phyloP scores from a whole-genome alignment of 345 rosid genomes.

The Lumnitzera littorea region DNA sequence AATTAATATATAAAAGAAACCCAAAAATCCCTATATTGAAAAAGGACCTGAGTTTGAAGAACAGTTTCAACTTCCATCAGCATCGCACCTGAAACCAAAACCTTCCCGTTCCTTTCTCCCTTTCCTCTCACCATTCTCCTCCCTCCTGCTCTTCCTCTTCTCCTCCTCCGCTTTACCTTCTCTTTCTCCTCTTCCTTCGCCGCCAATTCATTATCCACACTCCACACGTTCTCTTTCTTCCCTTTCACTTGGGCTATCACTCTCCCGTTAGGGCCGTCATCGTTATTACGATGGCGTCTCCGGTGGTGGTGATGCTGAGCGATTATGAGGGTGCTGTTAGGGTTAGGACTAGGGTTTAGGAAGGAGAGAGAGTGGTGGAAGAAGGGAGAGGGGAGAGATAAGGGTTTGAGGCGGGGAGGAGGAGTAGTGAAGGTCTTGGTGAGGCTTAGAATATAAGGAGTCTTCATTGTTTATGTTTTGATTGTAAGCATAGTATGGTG shows the following conservation, averaged over 20 bases:
- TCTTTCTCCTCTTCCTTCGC: constrained; percentile 22
- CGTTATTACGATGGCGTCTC: constrained; percentile 25
- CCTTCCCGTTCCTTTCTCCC: constrained; percentile 27
- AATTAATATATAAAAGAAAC: no score
- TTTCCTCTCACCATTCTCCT: constrained; percentile 33
- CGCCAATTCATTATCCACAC: constrained; percentile 65
- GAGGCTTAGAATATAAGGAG: no score
- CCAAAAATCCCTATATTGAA: background rate
- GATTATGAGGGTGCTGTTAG: no score
- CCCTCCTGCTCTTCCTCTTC: constrained; percentile 32
- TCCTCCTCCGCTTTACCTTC: constrained; percentile 20
- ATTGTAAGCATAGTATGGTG: no score
- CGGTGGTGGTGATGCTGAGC: background rate
- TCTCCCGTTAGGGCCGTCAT: constrained; percentile 7
- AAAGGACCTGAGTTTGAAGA: constrained; percentile 76
- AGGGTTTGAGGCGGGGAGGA: no score
- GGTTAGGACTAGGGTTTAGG: no score
- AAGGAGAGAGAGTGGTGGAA: no score
- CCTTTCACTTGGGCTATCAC: constrained; percentile 31
- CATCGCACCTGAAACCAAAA: constrained; percentile 67
- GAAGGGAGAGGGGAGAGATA: no score
- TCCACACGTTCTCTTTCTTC: constrained; percentile 69
- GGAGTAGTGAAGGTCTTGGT: no score
- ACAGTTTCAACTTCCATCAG: constrained; percentile 69
- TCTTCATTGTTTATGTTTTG: no score